Conservation (phyloP, 257 asterid genomes). For the Ehretia macrophylla region DNA sequence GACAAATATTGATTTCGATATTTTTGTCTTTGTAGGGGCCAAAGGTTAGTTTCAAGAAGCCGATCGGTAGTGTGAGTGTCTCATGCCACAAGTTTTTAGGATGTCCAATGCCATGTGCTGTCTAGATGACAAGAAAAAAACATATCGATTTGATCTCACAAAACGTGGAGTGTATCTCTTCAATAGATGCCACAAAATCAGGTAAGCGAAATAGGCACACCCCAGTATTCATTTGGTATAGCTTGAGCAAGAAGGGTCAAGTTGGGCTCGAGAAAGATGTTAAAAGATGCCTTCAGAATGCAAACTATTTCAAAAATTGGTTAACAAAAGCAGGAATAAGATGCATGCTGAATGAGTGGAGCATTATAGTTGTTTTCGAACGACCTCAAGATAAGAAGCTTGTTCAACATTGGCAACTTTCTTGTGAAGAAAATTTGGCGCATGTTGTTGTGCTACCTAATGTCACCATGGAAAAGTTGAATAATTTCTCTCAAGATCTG, state of each 20-base stretch:
- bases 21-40: slow-evolving; percentile 4
- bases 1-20: background rate
- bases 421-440: slow-evolving; percentile 23
- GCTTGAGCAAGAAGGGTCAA: slow-evolving; percentile 18
- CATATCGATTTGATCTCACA: slow-evolving; percentile 13
- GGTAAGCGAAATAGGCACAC: slow-evolving; percentile 27
- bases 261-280: slow-evolving; percentile 13
- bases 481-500: slow-evolving; percentile 7
- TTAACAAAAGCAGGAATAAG: slow-evolving; percentile 20
- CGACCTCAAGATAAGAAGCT: slow-evolving; percentile 18
- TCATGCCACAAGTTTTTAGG: slow-evolving; percentile 32
- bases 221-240: slow-evolving; percentile 22
- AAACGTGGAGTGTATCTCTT: slow-evolving; percentile 18
- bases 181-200: slow-evolving; percentile 23
- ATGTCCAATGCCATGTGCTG: slow-evolving; percentile 33
- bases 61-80: slow-evolving; percentile 27
- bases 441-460: too few relatives aligned
- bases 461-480: slow-evolving; percentile 13
- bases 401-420: slow-evolving; percentile 25
- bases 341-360: slow-evolving; percentile 19
- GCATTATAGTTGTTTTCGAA: slow-evolving; percentile 23
- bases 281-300: slow-evolving; percentile 14
- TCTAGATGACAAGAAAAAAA: slow-evolving; percentile 22
- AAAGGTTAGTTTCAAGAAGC: slow-evolving; percentile 22
- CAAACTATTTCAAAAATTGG: slow-evolving; percentile 16